phyloP scores from a whole-genome alignment of 345 rosid genomes.

The Leavenworthia alabamica region DNA sequence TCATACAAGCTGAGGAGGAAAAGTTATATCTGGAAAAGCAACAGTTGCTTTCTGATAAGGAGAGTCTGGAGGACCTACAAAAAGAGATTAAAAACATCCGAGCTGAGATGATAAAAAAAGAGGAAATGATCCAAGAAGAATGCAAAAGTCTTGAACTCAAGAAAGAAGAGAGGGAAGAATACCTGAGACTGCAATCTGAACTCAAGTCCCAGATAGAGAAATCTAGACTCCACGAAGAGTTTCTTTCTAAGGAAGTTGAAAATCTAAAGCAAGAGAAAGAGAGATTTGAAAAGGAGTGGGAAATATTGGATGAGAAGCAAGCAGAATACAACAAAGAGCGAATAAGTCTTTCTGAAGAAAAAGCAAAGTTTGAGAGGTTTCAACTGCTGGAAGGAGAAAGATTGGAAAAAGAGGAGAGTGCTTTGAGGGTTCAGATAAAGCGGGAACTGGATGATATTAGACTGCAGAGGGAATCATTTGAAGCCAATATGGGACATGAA shows the following conservation, averaged over 20 bases:
- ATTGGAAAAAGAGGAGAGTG: conserved; percentile 51
- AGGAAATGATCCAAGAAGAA: conserved; percentile 44
- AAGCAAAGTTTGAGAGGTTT: conserved; percentile 42
- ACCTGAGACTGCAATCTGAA: conserved; percentile 53
- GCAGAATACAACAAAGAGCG: conserved; percentile 39
- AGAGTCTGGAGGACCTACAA: conserved; percentile 41
- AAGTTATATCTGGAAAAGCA: conserved; percentile 47
- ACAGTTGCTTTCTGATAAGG: conserved; percentile 50
- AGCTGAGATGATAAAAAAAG: conserved; percentile 52
- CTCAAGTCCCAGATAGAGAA: conserved; percentile 61
- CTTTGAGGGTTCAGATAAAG: conserved; percentile 36
- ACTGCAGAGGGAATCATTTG: conserved; percentile 64
- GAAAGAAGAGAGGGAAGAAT: conserved; percentile 62
- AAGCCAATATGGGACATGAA: conserved; percentile 56
- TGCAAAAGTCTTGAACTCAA: conserved; percentile 45
- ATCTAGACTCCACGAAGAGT: conserved; percentile 52
- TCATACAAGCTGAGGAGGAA: conserved; percentile 55
- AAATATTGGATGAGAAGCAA: conserved; percentile 68
- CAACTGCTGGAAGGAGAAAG: conserved; percentile 45
- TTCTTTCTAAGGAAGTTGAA: conserved; percentile 55
- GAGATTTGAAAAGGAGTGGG: conserved; percentile 78
- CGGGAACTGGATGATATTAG: conserved; percentile 51
- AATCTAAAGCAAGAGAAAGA: conserved; percentile 66
- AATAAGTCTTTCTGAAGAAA: conserved; percentile 43
- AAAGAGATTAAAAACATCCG: conserved; percentile 55